Evolutionary conservation across 106 monocot species (phyloP), one percentile per base, ranked within the genome.

Genomic region (Acorus gramineus): DNA sequence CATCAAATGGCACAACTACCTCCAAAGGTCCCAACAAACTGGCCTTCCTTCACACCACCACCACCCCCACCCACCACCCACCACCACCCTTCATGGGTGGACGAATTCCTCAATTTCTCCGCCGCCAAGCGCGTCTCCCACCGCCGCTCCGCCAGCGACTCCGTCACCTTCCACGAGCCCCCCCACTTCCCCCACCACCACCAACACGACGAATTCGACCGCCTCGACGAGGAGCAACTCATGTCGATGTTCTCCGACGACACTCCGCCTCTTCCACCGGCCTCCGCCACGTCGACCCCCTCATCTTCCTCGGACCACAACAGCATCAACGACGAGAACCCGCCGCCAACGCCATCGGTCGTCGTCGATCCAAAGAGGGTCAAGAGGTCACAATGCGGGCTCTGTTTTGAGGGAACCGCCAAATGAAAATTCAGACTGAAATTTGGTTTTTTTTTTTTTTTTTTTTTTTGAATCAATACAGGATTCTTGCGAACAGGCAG

Each of bases 51-150:
- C 28, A n/a, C 42, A 7, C 0, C 28, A 28, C 28, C 28, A 28
- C 52, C 52, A 10, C 52, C n/a, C n/a, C n/a, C 10, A 10, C 6
- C 10, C 52, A 10, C 8, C 52, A 10, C 8, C 8, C 52, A 7
- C 60, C 61, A 74, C 61, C 74, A 60, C 42, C 10, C 1, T 11
- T 56, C 56, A 4, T 56, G 56, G 56, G 56, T 11, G 10, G 56
- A 56, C 56, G 56, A 56, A 12, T 60, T 60, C 60, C 60, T 60
- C 60, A 3, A 60, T 43, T 60, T 60, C 60, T 60, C 60, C 7
- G 5, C 60, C 4, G 60, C 60, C 4, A 60, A 11, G 44, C 60
- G 60, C 43, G 44, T 5, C 42, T 14, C 60, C 3, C 60, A 60
- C 60, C 60, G 60, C 7, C 4, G 60, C 8, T 60, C 60, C 4